Base-by-base conservation (phyloP, 2,329 filamentous ascomycete genomes). In the Colletotrichum sp. region DNA sequence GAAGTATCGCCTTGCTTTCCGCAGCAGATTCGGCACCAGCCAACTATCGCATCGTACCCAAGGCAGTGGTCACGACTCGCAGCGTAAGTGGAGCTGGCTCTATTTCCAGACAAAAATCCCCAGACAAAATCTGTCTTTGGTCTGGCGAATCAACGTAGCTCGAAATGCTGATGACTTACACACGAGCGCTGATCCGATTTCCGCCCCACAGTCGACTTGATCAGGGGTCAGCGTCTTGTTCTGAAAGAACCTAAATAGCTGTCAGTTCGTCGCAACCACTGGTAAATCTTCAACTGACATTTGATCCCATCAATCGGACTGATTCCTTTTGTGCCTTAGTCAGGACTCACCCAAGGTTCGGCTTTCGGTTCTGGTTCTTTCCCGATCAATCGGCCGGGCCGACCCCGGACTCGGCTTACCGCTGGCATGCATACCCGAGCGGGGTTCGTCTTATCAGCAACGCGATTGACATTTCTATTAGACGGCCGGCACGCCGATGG, bases 361-460 rank as follows among this genome's bases (percentile, higher is more conserved):
- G 65, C 39, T 68, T 49, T 69, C 67, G 67, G 67, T 24, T 69
- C 30, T 62, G 67, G 4, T 21, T n/a, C 32, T 72, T 68, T 59
- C 39, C 73, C 73, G 73, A 73, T 13, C 49, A 26, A 8, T 15
- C 9, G 21, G 39, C 39, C 12, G 36, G 30, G 12, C 55, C 57
- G 55, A 28, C 28, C 18, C 21, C 32, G 66, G 59, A 64, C 26
- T 59, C 69, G 64, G 62, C 30, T 64, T 75, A 62, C 63, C 69
- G 72, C 21, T 16, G 24, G 6, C 26, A 59, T 52, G 55, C 55
- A 71, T 72, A 67, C 28, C 72, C 69, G 73, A 76, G 73, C 64
- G 73, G 73, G 73, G 70, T 71, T 66, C 9, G 16, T 36, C 69
- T 66, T 62, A 55, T 62, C 60, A 39, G 30, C 18, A 24, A n/a